Conservation (phyloP, 2,329 filamentous ascomycete genomes). For the Truncatella angustata region DNA sequence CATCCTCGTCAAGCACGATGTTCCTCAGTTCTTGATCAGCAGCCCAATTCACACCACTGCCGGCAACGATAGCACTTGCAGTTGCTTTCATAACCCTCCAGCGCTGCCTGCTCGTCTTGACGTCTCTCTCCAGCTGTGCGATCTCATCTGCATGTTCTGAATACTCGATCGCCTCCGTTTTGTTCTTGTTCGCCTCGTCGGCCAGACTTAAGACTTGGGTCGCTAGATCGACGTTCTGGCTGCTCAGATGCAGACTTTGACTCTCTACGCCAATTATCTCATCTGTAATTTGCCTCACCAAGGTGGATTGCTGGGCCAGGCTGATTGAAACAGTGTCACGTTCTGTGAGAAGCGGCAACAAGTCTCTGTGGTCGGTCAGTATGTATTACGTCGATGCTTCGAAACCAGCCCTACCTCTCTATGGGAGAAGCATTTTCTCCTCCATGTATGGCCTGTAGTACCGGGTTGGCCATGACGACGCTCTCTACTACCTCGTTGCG, state of each 20-base stretch:
- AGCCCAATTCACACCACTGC: constrained; percentile 82
- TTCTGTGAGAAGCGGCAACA: constrained; percentile 63
- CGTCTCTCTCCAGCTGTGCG: constrained; percentile 53
- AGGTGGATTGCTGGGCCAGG: constrained; percentile 58
- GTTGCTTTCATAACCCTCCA: constrained; percentile 77
- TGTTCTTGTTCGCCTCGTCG: constrained; percentile 51
- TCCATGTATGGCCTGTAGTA: constrained; percentile 73
- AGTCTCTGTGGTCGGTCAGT: constrained; percentile 35
- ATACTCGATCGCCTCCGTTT: constrained; percentile 49
- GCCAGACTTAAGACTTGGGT: constrained; percentile 62
- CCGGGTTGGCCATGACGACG: constrained; percentile 70
- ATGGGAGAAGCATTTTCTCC: constrained; percentile 61
- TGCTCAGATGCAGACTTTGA: constrained; percentile 54
- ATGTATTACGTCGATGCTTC: background rate
- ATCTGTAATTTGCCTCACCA: constrained; percentile 48
- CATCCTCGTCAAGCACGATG: constrained; percentile 64
- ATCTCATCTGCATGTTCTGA: constrained; percentile 54
- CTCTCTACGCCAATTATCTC: constrained; percentile 57
- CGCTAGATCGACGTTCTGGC: constrained; percentile 63
- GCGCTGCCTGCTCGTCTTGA: constrained; percentile 61
- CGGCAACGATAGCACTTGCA: constrained; percentile 74
- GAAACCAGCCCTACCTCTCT: constrained; percentile 56
- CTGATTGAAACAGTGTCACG: constrained; percentile 66
- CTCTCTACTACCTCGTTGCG: constrained; percentile 67
- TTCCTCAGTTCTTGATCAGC: constrained; percentile 64